Evolutionary conservation across 1,139 yeast species (phyloP).

Genomic region (Geotrichum bryndzae): DNA sequence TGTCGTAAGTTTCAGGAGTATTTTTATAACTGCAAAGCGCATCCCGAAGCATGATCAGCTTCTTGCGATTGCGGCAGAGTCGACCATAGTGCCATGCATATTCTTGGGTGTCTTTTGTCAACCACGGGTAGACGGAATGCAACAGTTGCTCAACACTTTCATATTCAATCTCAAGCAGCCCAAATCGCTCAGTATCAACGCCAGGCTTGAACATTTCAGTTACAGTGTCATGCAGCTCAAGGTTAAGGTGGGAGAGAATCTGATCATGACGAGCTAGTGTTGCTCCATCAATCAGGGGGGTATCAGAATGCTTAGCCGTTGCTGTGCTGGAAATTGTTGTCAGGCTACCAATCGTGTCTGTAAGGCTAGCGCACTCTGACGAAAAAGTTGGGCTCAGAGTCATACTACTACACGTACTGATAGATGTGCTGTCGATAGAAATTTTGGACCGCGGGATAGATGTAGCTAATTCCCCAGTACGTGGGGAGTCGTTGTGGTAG

Average conservation of each 20-base stretch:
- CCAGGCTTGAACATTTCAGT: constrained; percentile 27
- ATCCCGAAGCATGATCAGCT: constrained; percentile 19
- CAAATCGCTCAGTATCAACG: constrained; percentile 28
- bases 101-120: constrained; percentile 20
- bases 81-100: constrained; percentile 24
- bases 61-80: constrained; percentile 24
- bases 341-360: background rate
- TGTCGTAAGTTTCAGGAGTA: background rate
- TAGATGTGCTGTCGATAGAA: background rate
- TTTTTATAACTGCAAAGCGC: background rate
- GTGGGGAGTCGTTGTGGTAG: background rate
- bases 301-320: constrained; percentile 15
- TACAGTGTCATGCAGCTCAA: constrained; percentile 23
- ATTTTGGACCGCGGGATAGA: background rate
- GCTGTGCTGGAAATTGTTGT: background rate
- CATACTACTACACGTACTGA: background rate
- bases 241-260: constrained; percentile 22
- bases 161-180: constrained; percentile 25
- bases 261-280: constrained; percentile 22
- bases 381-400: background rate
- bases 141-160: constrained; percentile 25
- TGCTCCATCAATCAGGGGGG: background rate
- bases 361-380: background rate
- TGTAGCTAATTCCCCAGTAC: background rate
- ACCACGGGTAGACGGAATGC: constrained; percentile 23